Evolutionary conservation across 2,329 filamentous ascomycete genomes (phyloP).

Genomic region (Xylariaceae sp.): DNA sequence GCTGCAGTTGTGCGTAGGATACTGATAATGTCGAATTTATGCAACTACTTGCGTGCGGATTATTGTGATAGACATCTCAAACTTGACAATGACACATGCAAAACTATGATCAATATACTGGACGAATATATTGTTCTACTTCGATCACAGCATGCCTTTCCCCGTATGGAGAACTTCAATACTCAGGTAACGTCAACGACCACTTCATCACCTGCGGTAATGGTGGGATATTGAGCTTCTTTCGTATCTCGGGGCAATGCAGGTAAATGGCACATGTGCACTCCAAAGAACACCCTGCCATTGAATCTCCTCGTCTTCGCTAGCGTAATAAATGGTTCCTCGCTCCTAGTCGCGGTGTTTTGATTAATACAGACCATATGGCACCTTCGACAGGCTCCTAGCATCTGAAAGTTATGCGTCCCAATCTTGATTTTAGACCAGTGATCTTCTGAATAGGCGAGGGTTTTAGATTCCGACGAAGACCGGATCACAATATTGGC

Average conservation of each 20-base stretch:
- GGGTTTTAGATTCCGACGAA: slow-evolving; percentile 32
- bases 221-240: slow-evolving; percentile 39
- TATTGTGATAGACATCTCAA: too few relatives aligned
- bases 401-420: slow-evolving; percentile 59
- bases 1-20: too few relatives aligned
- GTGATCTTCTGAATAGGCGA: slow-evolving; percentile 71
- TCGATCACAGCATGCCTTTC: too few relatives aligned
- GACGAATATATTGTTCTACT: too few relatives aligned
- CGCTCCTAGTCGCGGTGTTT: slow-evolving; percentile 67
- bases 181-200: too few relatives aligned
- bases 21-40: too few relatives aligned
- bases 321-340: slow-evolving; percentile 85
- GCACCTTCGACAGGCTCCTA: slow-evolving; percentile 83
- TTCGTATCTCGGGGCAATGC: slow-evolving; percentile 14
- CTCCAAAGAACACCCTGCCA: slow-evolving; percentile 85
- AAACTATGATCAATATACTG: too few relatives aligned
- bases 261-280: slow-evolving; percentile 61
- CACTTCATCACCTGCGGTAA: slow-evolving; percentile 47
- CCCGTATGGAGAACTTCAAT: too few relatives aligned
- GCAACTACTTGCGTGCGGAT: too few relatives aligned
- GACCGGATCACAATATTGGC: slow-evolving; percentile 78
- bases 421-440: slow-evolving; percentile 71
- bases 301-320: slow-evolving; percentile 80
- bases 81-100: too few relatives aligned
- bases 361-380: slow-evolving; percentile 97